Percentiles rank a stretch among this genome's conserved stretches.
These are phyloP conservation scores for Myrica gale DNA, from an alignment of 306 rosid genomes.

Conservation along the genomic window DNA sequence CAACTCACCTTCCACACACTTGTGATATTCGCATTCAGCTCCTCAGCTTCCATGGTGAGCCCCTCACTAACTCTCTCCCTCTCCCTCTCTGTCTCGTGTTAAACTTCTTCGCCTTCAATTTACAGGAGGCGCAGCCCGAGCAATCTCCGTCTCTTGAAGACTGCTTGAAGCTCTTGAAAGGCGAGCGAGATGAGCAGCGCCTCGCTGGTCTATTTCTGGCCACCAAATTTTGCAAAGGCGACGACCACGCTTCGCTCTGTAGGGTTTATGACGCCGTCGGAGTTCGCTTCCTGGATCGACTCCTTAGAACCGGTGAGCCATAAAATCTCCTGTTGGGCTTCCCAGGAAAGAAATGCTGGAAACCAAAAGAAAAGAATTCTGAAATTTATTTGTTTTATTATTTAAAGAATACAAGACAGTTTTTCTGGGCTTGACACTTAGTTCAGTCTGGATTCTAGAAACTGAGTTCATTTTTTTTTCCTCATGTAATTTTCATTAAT, in stretches of 20 bases:
- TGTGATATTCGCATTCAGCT: not conserved
- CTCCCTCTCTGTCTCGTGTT: not conserved
- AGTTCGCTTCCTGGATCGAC: constrained; percentile 67
- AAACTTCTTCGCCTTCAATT: not conserved
- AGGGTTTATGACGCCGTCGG: constrained; percentile 75
- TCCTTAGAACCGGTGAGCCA: constrained; percentile 64
- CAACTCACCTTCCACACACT: not conserved
- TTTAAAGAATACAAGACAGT: not conserved
- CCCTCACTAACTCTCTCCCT: not conserved
- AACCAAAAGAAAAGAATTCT: not conserved
- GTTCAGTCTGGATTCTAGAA: not conserved
- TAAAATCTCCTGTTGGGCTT: not conserved
- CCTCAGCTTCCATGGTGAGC: constrained; percentile 5
- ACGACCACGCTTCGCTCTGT: constrained; percentile 58
- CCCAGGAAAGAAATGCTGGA: too few relatives aligned
- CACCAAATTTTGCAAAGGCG: constrained; percentile 72
- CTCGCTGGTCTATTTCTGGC: constrained; percentile 89
- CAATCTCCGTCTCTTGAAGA: constrained; percentile 57
- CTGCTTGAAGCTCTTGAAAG: constrained; percentile 83
- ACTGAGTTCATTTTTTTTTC: not conserved
- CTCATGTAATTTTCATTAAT: not conserved
- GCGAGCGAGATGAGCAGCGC: constrained; percentile 87
- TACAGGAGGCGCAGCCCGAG: constrained; percentile 48
- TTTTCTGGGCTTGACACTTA: not conserved
- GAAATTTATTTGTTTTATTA: not conserved